These are phyloP conservation scores for Paramarasmius palmivorus DNA, from an alignment of 1,284 basidiomycete genomes.

Conservation along the genomic window DNA sequence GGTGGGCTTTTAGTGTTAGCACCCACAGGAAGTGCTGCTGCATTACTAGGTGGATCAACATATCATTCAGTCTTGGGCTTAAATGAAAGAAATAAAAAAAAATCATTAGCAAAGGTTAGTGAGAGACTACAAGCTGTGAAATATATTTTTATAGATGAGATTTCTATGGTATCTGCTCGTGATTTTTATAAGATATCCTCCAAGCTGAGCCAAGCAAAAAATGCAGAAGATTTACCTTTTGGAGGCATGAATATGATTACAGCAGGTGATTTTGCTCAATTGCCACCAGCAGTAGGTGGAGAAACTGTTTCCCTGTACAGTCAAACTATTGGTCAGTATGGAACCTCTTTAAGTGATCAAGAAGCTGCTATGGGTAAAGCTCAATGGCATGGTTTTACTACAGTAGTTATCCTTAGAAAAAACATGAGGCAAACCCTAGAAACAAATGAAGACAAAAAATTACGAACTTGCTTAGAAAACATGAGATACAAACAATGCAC, in stretches of 20 bases:
- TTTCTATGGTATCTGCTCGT: constrained; percentile 19
- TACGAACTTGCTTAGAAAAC: constrained; percentile 2
- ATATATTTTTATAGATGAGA: constrained; percentile 11
- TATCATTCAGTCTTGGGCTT: neutral
- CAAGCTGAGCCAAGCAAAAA: neutral
- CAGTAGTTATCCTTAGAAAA: constrained; percentile 22
- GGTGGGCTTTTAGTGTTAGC: neutral
- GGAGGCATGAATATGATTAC: constrained; percentile 12
- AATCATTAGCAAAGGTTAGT: neutral
- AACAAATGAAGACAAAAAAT: neutral
- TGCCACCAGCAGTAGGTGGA: constrained; percentile 3
- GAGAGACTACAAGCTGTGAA: constrained; percentile 5
- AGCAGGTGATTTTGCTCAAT: constrained; percentile 12
- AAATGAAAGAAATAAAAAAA: neutral
- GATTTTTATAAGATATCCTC: constrained; percentile 9
- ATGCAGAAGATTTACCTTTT: neutral
- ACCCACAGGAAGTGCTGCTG: neutral
- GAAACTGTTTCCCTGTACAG: constrained; percentile 15
- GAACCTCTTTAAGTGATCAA: neutral
- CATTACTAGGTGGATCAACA: neutral
- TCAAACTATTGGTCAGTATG: constrained; percentile 5
- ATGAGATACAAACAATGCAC: constrained; percentile 6
- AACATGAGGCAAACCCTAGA: constrained; percentile 18
- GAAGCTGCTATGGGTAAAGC: constrained; percentile 17
- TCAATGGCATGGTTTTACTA: constrained; percentile 22